A percentile compares a stretch with the other conserved stretches of the same genome.
Evolutionary conservation across 2,329 filamentous ascomycete genomes (phyloP).

Genomic region (Lecanicillium sp.): DNA sequence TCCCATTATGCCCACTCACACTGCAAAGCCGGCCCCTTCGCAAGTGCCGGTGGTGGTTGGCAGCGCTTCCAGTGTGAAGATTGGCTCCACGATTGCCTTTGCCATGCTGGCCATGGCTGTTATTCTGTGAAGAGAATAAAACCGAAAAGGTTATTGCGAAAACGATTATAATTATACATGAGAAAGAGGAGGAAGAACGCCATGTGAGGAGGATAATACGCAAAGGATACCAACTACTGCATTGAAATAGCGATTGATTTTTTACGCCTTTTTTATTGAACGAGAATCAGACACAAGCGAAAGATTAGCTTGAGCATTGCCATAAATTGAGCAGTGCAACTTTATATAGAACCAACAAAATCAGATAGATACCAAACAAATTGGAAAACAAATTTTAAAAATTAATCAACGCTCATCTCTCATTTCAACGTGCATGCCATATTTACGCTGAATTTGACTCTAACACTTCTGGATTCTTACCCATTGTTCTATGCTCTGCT

Average conservation of each 20-base stretch:
- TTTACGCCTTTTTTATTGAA: no score
- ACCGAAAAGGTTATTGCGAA: background rate
- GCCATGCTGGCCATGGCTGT: conserved; percentile 8
- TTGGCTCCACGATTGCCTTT: conserved; percentile 1
- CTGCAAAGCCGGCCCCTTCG: background rate
- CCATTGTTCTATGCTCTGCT: no score
- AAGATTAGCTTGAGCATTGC: no score
- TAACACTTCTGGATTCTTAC: no score
- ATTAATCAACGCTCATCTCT: background rate
- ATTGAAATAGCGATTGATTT: no score
- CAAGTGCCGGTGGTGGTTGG: background rate
- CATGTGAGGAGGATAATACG: no score
- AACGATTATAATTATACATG: no score
- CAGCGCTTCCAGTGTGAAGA: background rate
- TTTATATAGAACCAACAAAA: background rate
- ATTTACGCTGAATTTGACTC: no score
- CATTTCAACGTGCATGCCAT: no score
- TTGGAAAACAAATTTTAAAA: background rate
- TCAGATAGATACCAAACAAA: conserved; percentile 4
- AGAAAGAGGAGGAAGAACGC: no score
- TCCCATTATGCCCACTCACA: background rate
- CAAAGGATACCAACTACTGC: no score
- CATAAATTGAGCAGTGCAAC: background rate
- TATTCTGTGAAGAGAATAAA: conserved; percentile 2
- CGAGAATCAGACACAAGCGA: no score